Evolutionary conservation across 192 early-diverging fungal species (phyloP).

Genomic region (Lunasporangiospora selenospora): DNA sequence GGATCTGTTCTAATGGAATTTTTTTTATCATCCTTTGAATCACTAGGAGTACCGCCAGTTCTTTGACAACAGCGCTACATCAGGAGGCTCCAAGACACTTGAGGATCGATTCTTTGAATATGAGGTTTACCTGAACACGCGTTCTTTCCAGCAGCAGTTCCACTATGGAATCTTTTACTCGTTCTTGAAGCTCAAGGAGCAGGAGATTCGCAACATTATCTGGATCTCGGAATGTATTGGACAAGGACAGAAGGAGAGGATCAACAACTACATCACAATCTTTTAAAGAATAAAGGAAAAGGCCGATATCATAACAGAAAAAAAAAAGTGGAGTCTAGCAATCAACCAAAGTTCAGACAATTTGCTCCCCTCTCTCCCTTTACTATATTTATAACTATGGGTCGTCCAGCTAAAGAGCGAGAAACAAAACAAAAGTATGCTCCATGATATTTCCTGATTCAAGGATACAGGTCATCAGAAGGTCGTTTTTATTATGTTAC

Average conservation of each 20-base stretch:
- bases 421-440: no score
- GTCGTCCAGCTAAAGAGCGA: no score
- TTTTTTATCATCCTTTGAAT: no score
- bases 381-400: no score
- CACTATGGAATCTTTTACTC: slow-evolving; percentile 96
- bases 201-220: slow-evolving; percentile 98
- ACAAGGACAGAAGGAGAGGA: slow-evolving; percentile 96
- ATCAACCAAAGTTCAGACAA: no score
- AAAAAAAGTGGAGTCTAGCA: no score
- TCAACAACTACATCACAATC: slow-evolving; percentile 93
- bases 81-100: slow-evolving; percentile 70
- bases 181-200: slow-evolving; percentile 96
- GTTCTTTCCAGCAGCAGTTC: slow-evolving; percentile 96
- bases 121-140: slow-evolving; percentile 94
- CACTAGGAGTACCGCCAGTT: slow-evolving; percentile 91
- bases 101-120: slow-evolving; percentile 97
- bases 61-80: slow-evolving; percentile 66
- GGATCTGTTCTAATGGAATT: no score
- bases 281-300: slow-evolving; percentile 73
- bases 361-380: no score
- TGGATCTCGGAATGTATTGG: slow-evolving; percentile 99
- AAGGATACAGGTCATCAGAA: no score
- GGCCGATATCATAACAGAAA: no score
- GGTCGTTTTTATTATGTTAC: slow-evolving; percentile 2
- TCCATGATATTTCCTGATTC: no score